Base-by-base conservation (phyloP, 805 yeast genomes). In the Metschnikowia hibisci region DNA sequence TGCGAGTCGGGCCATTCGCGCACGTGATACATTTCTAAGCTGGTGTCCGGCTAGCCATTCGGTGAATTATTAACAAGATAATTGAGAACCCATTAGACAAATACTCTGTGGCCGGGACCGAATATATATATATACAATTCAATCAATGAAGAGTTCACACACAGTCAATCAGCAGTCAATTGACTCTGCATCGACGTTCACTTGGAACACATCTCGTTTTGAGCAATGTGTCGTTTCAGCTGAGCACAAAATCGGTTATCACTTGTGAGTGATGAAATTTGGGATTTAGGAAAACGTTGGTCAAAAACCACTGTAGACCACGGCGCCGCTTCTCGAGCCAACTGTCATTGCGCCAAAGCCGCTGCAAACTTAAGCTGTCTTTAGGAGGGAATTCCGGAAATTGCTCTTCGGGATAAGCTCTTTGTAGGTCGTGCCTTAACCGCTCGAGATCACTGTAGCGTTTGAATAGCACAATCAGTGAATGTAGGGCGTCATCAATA, bases 401-500 rank as follows among this genome's bases (percentile, higher is more conserved):
- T 4, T 61, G 61, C 0, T 64, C 64, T 6, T n/a, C 57, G 0
- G 78, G 76, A 46, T 66, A 74, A 26, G 59, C 63, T 3, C 32
- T 36, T 11, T 53, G 55, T 15, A 84, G 58, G 4, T 52, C 47
- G 1, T 53, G 53, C 20, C 82, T 67, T 28, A 87, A 67, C 26
- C 45, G 48, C 31, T 63, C 81, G 47, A 87, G 76, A 34, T 86
- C 91, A 28, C 79, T 74, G 60, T 83, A 87, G 30, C 96, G 59
- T 56, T 76, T 78, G 56, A 78, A 75, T 4, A 79, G 53, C 34
- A 63, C 57, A 14, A 84, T 69, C 45, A 65, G 66, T 4, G 76
- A 63, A 47, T 62, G 63, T 22, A 55, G 51, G 5, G 67, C 61
- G 36, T 67, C 71, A 41, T 69, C 62, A 16, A 70, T 51, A 4